These are phyloP conservation scores for Populus pruinosa DNA, from an alignment of 345 rosid genomes.

Conservation along the genomic window DNA sequence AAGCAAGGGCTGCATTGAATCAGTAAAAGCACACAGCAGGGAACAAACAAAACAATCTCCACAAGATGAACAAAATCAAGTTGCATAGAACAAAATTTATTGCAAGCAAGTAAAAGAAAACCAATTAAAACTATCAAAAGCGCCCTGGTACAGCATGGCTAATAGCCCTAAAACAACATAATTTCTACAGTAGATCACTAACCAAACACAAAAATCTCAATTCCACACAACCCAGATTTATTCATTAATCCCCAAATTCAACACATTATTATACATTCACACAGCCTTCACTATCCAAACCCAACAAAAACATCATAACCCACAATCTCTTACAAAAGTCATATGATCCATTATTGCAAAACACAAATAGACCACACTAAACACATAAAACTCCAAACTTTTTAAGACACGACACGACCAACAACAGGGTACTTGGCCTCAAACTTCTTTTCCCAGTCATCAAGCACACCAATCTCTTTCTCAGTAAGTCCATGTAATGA, in stretches of 20 bases:
- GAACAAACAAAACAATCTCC: not conserved
- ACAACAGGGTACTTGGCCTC: conserved; percentile 83
- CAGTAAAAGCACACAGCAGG: not conserved
- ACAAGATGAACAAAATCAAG: not conserved
- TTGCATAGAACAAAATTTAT: not conserved
- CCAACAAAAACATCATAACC: not conserved
- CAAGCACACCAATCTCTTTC: conserved; percentile 68
- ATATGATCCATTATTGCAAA: not conserved
- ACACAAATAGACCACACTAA: not conserved
- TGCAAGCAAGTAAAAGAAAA: not conserved
- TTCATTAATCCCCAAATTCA: not conserved
- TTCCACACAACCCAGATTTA: conserved; percentile 11
- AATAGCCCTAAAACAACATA: too few relatives aligned
- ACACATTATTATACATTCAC: not conserved
- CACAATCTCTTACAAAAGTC: not conserved
- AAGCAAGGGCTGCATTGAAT: not conserved
- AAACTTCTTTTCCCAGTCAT: conserved; percentile 86
- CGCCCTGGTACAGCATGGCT: too few relatives aligned
- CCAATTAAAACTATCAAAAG: not conserved
- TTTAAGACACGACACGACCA: conserved; percentile 54
- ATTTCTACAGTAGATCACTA: not conserved
- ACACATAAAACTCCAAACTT: not conserved
- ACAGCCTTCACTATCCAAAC: not conserved
- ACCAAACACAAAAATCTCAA: not conserved
- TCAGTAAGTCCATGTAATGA: conserved; percentile 67